Conservation (phyloP, 1,284 basidiomycete species). For the Cutaneotrichosporon cyanovorans region DNA sequence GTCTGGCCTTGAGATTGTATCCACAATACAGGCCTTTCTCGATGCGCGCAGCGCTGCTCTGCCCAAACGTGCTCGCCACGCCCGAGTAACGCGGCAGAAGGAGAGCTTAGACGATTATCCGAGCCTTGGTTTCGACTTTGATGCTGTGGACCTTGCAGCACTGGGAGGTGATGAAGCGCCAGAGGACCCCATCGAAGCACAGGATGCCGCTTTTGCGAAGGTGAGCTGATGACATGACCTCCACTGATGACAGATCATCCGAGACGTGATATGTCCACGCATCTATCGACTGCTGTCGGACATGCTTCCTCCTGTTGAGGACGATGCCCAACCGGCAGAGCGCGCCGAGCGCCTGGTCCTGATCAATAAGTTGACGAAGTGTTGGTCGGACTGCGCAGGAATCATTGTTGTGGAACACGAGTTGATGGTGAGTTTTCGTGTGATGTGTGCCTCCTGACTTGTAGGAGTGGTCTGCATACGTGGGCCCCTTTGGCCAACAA, state of each 20-base stretch:
- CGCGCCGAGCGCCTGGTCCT: slow-evolving; percentile 32
- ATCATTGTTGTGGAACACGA: slow-evolving; percentile 58
- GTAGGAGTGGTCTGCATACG: slow-evolving; percentile 61
- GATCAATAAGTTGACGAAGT: slow-evolving; percentile 58
- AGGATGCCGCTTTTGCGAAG: slow-evolving; percentile 31
- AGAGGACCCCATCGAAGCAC: slow-evolving; percentile 23
- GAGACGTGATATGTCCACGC: slow-evolving; percentile 53
- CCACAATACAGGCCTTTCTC: slow-evolving; percentile 60
- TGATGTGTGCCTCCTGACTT: background rate
- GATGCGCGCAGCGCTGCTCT: slow-evolving; percentile 54
- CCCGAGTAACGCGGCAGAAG: slow-evolving; percentile 30
- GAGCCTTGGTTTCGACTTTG: slow-evolving; percentile 41
- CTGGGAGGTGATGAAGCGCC: slow-evolving; percentile 28
- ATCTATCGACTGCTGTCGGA: slow-evolving; percentile 60
- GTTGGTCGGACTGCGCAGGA: slow-evolving; percentile 68
- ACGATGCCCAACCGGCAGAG: slow-evolving; percentile 21
- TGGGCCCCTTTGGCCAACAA: slow-evolving; percentile 53
- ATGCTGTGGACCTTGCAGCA: slow-evolving; percentile 26
- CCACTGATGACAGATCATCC: slow-evolving; percentile 50
- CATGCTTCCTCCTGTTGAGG: slow-evolving; percentile 42
- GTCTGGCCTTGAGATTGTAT: slow-evolving; percentile 55
- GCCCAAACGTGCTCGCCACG: slow-evolving; percentile 49
- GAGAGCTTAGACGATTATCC: slow-evolving; percentile 66
- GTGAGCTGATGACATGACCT: background rate
- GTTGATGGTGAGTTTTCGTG: slow-evolving; percentile 46